Evolutionary conservation across 108 stramenopile species (phyloP).

Genomic region (Chaetoceros tenuissimus): DNA sequence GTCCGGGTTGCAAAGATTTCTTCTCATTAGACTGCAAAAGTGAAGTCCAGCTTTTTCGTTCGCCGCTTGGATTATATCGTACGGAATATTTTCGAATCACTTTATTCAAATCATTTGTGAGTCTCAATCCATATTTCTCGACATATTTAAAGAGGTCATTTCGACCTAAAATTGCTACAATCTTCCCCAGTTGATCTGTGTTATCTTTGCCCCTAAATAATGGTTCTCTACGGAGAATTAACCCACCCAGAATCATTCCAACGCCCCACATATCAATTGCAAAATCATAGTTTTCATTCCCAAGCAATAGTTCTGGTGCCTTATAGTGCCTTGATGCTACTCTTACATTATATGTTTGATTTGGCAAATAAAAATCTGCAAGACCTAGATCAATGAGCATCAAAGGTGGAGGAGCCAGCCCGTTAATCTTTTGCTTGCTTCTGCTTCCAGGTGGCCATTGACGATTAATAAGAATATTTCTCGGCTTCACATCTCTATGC

Average conservation of each 20-base stretch:
- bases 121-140: conserved; percentile 31
- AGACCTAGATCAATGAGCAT: conserved; percentile 89
- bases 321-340: conserved; percentile 92
- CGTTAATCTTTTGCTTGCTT: neutral
- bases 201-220: conserved; percentile 82
- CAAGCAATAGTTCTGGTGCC: conserved; percentile 81
- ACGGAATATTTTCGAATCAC: conserved; percentile 19
- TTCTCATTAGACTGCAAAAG: neutral
- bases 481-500: conserved; percentile 94
- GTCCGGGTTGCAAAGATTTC: too few relatives aligned
- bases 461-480: conserved; percentile 85
- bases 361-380: conserved; percentile 86
- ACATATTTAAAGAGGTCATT: conserved; percentile 54
- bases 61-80: neutral
- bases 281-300: conserved; percentile 70
- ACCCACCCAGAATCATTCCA: conserved; percentile 76
- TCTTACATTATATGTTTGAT: conserved; percentile 78
- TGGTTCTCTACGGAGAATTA: conserved; percentile 67
- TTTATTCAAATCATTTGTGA: conserved; percentile 17
- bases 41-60: neutral
- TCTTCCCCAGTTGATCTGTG: conserved; percentile 72
- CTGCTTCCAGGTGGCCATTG: neutral
- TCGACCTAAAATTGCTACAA: conserved; percentile 66
- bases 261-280: conserved; percentile 81
- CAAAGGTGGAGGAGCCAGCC: conserved; percentile 32